These are phyloP conservation scores for Phytophthora citrophthora DNA, from an alignment of 352 stramenopile genomes.

Conservation along the genomic window DNA sequence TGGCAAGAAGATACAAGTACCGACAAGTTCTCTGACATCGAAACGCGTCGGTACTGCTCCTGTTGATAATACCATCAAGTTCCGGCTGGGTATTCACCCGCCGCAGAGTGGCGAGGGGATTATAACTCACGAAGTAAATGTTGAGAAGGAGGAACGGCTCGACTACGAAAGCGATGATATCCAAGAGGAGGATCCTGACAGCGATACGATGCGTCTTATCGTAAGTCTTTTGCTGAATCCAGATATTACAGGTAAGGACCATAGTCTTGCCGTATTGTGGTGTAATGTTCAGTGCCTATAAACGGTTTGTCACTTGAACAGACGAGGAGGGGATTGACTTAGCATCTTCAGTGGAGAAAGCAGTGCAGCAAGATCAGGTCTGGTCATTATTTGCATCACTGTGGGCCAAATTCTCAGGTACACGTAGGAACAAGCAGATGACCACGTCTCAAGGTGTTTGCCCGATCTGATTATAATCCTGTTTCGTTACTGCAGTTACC, in stretches of 20 bases:
- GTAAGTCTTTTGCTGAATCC: constrained; percentile 43
- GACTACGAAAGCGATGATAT: constrained; percentile 19
- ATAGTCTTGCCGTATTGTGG: neutral
- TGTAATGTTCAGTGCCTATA: neutral
- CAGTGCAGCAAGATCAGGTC: constrained; percentile 46
- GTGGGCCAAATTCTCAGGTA: constrained; percentile 51
- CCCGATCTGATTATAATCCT: neutral
- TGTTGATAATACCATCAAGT: constrained; percentile 38
- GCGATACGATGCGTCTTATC: constrained; percentile 32
- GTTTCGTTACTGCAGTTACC: constrained; percentile 20
- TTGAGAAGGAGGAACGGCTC: constrained; percentile 5
- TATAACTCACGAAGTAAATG: constrained; percentile 1
- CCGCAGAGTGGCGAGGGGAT: constrained; percentile 10
- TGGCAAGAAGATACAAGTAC: constrained; percentile 5
- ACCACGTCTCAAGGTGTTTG: neutral
- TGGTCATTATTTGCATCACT: constrained; percentile 41
- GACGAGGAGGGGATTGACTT: constrained; percentile 66
- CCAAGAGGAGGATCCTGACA: constrained; percentile 10
- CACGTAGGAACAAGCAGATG: neutral
- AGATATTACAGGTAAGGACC: constrained; percentile 34
- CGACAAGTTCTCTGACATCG: neutral
- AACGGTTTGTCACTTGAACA: constrained; percentile 6
- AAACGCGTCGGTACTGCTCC: constrained; percentile 4
- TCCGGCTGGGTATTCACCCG: constrained; percentile 45
- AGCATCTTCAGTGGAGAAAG: constrained; percentile 47